Evolutionary conservation across 495 filamentous ascomycete species (phyloP).

Genomic region (Aspergillus homomorphus): DNA sequence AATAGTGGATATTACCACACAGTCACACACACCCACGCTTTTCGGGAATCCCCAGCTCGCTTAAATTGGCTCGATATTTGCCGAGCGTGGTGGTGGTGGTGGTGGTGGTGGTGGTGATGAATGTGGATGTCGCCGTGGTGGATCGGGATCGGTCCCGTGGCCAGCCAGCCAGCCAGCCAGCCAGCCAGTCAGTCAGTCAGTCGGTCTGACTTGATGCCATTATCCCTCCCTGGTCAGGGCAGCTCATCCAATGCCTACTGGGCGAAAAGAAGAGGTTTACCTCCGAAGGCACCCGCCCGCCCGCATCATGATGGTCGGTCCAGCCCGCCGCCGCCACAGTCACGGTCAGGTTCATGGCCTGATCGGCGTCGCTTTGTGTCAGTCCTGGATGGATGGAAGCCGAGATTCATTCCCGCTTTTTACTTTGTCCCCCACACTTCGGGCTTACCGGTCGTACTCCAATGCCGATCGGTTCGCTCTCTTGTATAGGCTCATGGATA

Average conservation of each 20-base stretch:
- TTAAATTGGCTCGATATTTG: not conserved
- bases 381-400: not conserved
- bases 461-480: conserved; percentile 4
- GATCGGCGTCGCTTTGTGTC: not conserved
- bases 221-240: not conserved
- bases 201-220: not conserved
- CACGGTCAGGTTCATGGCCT: not conserved
- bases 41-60: not conserved
- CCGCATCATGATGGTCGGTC: not conserved
- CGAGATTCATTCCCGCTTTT: not conserved
- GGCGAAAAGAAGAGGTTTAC: not conserved
- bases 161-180: not conserved
- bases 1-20: no score
- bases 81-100: not conserved
- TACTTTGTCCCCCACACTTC: no score
- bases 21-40: no score
- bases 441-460: no score
- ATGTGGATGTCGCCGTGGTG: not conserved
- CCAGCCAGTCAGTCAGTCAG: not conserved
- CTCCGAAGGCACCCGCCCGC: not conserved
- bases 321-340: not conserved
- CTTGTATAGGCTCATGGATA: no score
- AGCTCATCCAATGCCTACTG: not conserved
- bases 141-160: not conserved
- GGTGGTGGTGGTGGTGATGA: not conserved